These are phyloP conservation scores for Meyerozyma carpophila DNA, from an alignment of 1,139 yeast genomes.

Conservation along the genomic window DNA sequence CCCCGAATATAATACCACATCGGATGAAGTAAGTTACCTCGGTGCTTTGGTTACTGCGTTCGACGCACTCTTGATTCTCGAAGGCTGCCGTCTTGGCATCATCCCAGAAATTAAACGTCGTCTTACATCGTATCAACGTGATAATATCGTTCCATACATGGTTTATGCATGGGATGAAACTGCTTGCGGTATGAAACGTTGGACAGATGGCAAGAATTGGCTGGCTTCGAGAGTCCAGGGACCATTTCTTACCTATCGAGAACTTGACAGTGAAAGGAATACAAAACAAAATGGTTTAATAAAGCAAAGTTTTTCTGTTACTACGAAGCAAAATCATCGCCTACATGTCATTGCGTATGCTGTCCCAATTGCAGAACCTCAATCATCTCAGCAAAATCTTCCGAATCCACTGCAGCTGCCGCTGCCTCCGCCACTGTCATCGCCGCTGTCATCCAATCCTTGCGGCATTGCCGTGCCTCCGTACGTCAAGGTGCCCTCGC, in stretches of 20 bases:
- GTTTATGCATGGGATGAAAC: constrained; percentile 69
- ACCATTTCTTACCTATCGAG: constrained; percentile 57
- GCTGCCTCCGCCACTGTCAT: background rate
- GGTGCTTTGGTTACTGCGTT: constrained; percentile 53
- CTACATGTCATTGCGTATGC: constrained; percentile 51
- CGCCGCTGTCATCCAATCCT: background rate
- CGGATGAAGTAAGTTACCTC: constrained; percentile 50
- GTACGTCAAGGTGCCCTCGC: background rate
- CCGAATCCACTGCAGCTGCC: background rate
- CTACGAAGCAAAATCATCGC: constrained; percentile 44
- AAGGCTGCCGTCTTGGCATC: constrained; percentile 53
- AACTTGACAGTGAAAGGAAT: constrained; percentile 38
- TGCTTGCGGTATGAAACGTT: constrained; percentile 65
- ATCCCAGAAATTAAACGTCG: constrained; percentile 58
- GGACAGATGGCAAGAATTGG: constrained; percentile 78
- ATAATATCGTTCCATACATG: constrained; percentile 50
- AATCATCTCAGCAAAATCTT: background rate
- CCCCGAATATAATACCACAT: constrained; percentile 1
- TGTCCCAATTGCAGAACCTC: background rate
- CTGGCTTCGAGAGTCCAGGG: constrained; percentile 67
- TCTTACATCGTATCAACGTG: constrained; percentile 53
- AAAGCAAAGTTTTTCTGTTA: constrained; percentile 54
- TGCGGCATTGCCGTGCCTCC: background rate
- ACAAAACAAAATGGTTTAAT: constrained; percentile 44
- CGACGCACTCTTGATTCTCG: constrained; percentile 62